These are phyloP conservation scores for Fusarium falciforme DNA, from an alignment of 2,329 filamentous ascomycete species.

Conservation along the genomic window DNA sequence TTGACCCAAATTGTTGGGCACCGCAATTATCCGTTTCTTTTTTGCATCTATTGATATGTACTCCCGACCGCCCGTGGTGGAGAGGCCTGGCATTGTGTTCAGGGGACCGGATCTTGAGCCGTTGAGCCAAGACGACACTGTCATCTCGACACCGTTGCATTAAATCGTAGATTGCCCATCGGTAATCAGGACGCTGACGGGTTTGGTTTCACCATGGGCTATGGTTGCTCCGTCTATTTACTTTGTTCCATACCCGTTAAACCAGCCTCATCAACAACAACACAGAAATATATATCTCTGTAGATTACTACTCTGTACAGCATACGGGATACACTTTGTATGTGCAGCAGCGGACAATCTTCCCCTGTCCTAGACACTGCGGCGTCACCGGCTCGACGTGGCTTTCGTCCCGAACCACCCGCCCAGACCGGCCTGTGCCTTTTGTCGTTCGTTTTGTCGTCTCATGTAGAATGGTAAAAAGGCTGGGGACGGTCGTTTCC, in stretches of 20 bases:
- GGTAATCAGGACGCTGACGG: background rate
- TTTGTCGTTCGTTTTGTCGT: conserved; percentile 8
- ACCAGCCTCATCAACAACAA: background rate
- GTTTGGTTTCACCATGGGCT: background rate
- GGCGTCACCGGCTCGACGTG: conserved; percentile 7
- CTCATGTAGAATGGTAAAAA: background rate
- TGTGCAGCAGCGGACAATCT: background rate
- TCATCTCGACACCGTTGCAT: conserved; percentile 15
- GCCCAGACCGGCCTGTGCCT: conserved; percentile 19
- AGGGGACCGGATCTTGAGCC: background rate
- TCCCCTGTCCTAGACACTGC: conserved; percentile 6
- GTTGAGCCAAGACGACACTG: background rate
- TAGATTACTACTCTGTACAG: background rate
- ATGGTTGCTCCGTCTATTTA: background rate
- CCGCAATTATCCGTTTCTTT: background rate
- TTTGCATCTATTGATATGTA: background rate
- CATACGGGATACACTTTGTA: background rate
- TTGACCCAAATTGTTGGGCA: background rate
- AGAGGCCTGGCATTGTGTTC: background rate
- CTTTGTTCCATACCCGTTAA: background rate
- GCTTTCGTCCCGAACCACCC: conserved; percentile 25
- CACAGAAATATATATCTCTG: background rate
- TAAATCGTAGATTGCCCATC: conserved; percentile 5
- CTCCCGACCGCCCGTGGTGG: background rate
- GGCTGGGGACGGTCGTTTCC: background rate